Evolutionary conservation across 164 flowering plant species (phyloP), one percentile per base, ranked within the genome.

Genomic region (Warburgia ugandensis): DNA sequence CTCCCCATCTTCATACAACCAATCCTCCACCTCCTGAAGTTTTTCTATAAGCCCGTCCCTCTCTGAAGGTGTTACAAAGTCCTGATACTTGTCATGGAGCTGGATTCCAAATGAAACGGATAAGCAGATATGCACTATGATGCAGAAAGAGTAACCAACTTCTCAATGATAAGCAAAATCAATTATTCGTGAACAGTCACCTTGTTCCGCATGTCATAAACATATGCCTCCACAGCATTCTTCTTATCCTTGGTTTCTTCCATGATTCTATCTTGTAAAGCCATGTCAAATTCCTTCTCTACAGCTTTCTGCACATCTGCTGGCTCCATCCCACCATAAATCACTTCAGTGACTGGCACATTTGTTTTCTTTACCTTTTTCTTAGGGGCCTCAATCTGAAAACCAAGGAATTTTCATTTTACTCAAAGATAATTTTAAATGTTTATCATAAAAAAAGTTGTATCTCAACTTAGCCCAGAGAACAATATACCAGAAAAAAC

Each of bases 1-100:
- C 58, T 91, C 98, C 30, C 98, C 96, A 33, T 91, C 98, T 55
- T 91, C 98, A 63, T 91, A 91, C 66, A 91, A 61, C 98, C 96
- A 91, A 60, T 91, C 96, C 52, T 91, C 96, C 12, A 73, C 79
- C 58, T 78, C 84, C 68, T 91, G 98, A 39, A 91, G 95, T 59
- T 56, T 81, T 39, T 80, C 62, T 26, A 58, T 63, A 11, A 91
- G 66, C 27, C 47, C 77, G 7, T 81, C 95, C 63, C 67, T 79
- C 59, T 85, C 92, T 7, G 81, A 52, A 7, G 56, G 75, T 9
- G 77, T 75, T 5, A 86, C 91, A 50, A 84, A 86, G 3, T 80
- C 95, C 2, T 79, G 84, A 52, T 77, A 86, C 54, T 84, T 88
- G 68, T 94, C 99, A 60, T 69, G 23, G 3, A 92, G 79, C 99